Evolutionary conservation across 148 eudicot genomes (phyloP).

Genomic region (Gaultheria prostrata): DNA sequence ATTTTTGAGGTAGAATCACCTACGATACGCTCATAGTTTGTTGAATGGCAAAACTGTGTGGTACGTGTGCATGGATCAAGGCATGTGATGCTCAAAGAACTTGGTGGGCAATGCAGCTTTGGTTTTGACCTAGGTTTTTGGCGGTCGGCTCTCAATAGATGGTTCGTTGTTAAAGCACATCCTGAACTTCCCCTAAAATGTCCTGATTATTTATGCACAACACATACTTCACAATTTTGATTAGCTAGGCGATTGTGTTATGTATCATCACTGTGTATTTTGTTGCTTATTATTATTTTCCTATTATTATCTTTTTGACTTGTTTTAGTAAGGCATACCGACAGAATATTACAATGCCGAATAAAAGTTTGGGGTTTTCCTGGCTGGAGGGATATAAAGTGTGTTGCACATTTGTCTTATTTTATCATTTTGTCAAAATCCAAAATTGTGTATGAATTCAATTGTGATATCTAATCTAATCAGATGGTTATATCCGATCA

Average conservation of each 20-base stretch:
- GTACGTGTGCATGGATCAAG: not conserved
- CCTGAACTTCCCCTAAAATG: not conserved
- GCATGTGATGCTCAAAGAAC: not conserved
- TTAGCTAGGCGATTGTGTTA: not conserved
- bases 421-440: not conserved
- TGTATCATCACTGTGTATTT: not conserved
- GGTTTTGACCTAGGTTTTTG: not conserved
- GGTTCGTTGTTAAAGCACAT: not conserved
- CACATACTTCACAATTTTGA: not conserved
- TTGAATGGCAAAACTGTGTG: not conserved
- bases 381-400: not conserved
- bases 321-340: not conserved
- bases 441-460: not conserved
- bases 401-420: not conserved
- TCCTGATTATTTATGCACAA: not conserved
- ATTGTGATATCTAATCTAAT: not conserved
- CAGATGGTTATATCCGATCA: not conserved
- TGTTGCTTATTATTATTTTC: not conserved
- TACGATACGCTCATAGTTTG: not conserved
- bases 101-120: not conserved
- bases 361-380: not conserved
- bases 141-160: not conserved
- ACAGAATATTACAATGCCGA: not conserved
- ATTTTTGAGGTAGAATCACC: not conserved
- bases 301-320: not conserved